Evolutionary conservation across 768 basidiomycete genomes (phyloP), one percentile per base, ranked within the genome.

Genomic region (Tylopilus balloui): DNA sequence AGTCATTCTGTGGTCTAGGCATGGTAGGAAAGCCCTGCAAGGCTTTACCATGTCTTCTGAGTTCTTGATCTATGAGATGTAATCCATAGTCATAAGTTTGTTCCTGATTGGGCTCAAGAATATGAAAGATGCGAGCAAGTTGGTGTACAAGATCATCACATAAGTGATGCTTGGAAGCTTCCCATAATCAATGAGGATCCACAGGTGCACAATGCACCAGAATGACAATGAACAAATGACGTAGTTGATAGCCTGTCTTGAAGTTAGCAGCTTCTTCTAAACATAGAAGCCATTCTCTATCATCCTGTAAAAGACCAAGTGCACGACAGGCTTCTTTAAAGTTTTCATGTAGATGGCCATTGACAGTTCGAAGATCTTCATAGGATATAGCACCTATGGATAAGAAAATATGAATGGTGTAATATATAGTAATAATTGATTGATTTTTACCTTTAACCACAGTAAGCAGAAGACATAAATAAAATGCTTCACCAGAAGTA

Each of bases 251-350:
- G 10, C 35, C 45, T 10, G 11, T 45, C 1, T 1, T 13, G 5
- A 45, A 32, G 0, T 44, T 23, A 15, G 59, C 48, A 31, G 73
- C 76, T 14, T 80, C 75, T 19, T 57, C 4, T 0, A 80, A 49
- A 54, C 76, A 79, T 8, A 51, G 50, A 0, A 57, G 15, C 72
- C 73, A 78, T 54, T 80, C 76, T 15, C 55, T 55, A 57, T 80
- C 73, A 68, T 77, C 70, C 20, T 76, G 66, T 4, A 80, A 60
- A 0, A 80, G 66, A 1, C 74, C 76, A 7, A 45, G 45, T 17
- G 67, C 67, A 12, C 63, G 19, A 47, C 78, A 79, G 4, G 76
- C 75, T 0, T 66, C 70, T 27, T 63, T 57, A 41, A 71, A 78
- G 1, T 69, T 69, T 0, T 51, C 43, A 61, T 65, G 56, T 0